Conservation (phyloP, 805 yeast species). For the Brettanomyces custersianus region DNA sequence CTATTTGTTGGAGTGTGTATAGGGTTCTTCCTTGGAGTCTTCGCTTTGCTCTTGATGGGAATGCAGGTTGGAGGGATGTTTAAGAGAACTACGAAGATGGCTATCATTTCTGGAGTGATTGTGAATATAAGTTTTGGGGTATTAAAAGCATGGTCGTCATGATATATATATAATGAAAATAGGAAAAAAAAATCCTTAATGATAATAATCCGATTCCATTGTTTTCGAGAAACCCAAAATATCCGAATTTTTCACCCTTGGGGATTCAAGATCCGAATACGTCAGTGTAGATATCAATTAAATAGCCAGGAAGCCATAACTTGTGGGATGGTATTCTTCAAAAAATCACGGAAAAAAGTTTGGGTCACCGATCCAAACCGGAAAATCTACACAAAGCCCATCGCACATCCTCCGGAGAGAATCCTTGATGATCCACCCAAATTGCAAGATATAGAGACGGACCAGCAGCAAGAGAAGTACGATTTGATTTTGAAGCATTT, state of each 20-base stretch:
- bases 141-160: slow-evolving; percentile 34
- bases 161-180: slow-evolving; percentile 12
- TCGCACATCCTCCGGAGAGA: slow-evolving; percentile 37
- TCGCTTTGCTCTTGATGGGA: slow-evolving; percentile 54
- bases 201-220: too few species aligned
- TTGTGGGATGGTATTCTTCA: slow-evolving; percentile 20
- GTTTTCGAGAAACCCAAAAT: too few species aligned
- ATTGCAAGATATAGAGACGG: slow-evolving; percentile 36
- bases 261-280: too few species aligned
- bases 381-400: slow-evolving; percentile 32
- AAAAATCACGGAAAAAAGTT: slow-evolving; percentile 11
- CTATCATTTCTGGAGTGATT: slow-evolving; percentile 62
- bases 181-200: too few species aligned
- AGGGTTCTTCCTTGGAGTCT: slow-evolving; percentile 71
- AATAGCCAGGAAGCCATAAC: too few species aligned
- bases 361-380: slow-evolving; percentile 20
- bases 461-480: slow-evolving; percentile 52
- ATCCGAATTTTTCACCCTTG: too few species aligned
- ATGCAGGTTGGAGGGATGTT: slow-evolving; percentile 49
- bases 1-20: slow-evolving; percentile 59
- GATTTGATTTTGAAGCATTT: slow-evolving; percentile 51
- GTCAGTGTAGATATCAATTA: too few species aligned
- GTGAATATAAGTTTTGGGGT: slow-evolving; percentile 63
- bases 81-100: slow-evolving; percentile 53
- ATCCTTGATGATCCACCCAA: slow-evolving; percentile 25